These are phyloP conservation scores for Trichoderma hamatum DNA, from an alignment of 2,329 filamentous ascomycete genomes.

Conservation along the genomic window DNA sequence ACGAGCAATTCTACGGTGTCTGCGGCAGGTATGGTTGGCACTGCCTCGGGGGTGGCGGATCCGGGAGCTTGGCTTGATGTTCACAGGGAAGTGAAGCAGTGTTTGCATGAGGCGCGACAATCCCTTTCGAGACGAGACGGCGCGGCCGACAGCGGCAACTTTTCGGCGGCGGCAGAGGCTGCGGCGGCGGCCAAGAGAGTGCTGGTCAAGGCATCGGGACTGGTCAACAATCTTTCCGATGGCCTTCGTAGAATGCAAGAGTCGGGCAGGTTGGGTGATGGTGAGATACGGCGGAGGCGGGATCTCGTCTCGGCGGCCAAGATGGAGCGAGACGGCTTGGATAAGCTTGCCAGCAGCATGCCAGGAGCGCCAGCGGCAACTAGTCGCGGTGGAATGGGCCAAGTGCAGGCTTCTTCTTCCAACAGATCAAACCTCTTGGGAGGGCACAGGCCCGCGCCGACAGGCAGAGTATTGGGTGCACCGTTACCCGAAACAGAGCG, in stretches of 20 bases:
- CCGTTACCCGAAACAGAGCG: conserved; percentile 74
- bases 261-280: conserved; percentile 64
- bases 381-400: conserved; percentile 48
- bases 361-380: conserved; percentile 36
- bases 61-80: conserved; percentile 76
- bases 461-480: conserved; percentile 71
- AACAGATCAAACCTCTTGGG: conserved; percentile 55
- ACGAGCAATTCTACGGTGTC: conserved; percentile 53
- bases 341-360: conserved; percentile 67
- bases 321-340: conserved; percentile 75
- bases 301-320: conserved; percentile 71
- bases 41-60: conserved; percentile 52
- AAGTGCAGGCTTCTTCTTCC: conserved; percentile 52
- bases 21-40: conserved; percentile 49
- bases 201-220: conserved; percentile 67
- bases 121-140: conserved; percentile 69
- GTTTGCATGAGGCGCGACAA: conserved; percentile 65
- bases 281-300: conserved; percentile 70
- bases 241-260: conserved; percentile 64
- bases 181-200: conserved; percentile 74
- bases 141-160: conserved; percentile 45
- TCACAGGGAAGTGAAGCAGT: conserved; percentile 71
- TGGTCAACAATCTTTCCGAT: conserved; percentile 66
- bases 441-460: conserved; percentile 42
- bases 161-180: conserved; percentile 58